Conservation (phyloP, 495 filamentous ascomycete species). For the Aspergillus diversus region DNA sequence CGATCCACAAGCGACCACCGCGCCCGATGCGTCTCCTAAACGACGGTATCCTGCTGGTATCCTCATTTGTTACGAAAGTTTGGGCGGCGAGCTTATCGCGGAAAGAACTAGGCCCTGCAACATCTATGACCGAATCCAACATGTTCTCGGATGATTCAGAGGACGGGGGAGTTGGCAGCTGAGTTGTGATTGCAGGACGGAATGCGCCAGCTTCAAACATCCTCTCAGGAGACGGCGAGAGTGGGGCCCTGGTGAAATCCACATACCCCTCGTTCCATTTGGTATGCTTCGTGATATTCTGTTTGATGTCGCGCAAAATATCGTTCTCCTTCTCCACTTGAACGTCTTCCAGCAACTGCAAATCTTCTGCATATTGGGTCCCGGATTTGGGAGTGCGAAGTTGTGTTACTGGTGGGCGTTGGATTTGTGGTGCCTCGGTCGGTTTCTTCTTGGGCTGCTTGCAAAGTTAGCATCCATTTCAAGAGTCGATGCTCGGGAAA, state of each 20-base stretch:
- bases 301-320: slow-evolving; percentile 75
- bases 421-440: slow-evolving; percentile 55
- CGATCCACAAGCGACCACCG: slow-evolving; percentile 78
- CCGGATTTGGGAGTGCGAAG: slow-evolving; percentile 71
- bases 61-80: slow-evolving; percentile 52
- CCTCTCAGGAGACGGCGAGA: slow-evolving; percentile 68
- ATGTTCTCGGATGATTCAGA: slow-evolving; percentile 67
- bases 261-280: slow-evolving; percentile 85
- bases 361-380: slow-evolving; percentile 68
- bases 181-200: slow-evolving; percentile 79
- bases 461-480: slow-evolving; percentile 41
- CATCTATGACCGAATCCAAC: slow-evolving; percentile 50
- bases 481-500: background rate
- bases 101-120: slow-evolving; percentile 45
- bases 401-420: slow-evolving; percentile 59
- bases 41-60: slow-evolving; percentile 53
- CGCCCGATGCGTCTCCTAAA: slow-evolving; percentile 75
- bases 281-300: slow-evolving; percentile 78
- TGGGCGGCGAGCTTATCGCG: slow-evolving; percentile 53
- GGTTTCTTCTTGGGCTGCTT: slow-evolving; percentile 71
- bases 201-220: slow-evolving; percentile 61
- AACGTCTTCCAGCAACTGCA: slow-evolving; percentile 73
- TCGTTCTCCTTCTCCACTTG: slow-evolving; percentile 81
- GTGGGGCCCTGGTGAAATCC: slow-evolving; percentile 79
- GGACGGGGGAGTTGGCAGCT: slow-evolving; percentile 84